Conservation (phyloP, 202 grass and related monocot genomes). For the Brachypodium distachyon region DNA sequence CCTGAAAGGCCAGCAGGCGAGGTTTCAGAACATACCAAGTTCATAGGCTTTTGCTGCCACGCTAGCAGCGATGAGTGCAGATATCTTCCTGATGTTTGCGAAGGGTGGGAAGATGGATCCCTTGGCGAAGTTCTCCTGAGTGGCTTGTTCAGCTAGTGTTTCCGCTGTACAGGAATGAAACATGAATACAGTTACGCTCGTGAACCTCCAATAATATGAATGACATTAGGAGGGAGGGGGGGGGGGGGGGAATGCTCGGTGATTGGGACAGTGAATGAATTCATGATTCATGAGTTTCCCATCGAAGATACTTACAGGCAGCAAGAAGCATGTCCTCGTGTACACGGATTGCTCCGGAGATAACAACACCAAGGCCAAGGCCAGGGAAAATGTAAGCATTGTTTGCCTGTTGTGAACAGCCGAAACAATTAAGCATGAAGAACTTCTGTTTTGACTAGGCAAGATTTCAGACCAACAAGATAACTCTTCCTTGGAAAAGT, state of each 20-base stretch:
- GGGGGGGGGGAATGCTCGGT: not conserved
- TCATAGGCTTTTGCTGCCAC: conserved; percentile 96
- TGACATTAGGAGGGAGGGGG: not conserved
- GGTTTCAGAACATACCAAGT: conserved; percentile 45
- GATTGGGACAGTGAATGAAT: not conserved
- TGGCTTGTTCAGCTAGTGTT: conserved; percentile 71
- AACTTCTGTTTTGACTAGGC: not conserved
- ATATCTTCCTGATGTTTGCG: conserved; percentile 82
- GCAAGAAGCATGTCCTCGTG: conserved; percentile 99
- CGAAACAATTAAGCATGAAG: not conserved
- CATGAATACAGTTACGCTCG: not conserved
- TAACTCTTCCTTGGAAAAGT: not conserved
- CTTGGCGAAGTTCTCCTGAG: conserved; percentile 56
- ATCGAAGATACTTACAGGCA: conserved; percentile 62
- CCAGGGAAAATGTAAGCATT: conserved; percentile 99
- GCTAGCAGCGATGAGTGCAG: conserved; percentile 69
- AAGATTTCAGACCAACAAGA: not conserved
- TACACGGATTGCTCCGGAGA: conserved; percentile 76
- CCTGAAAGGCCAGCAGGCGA: not conserved
- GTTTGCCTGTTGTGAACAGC: conserved; percentile 51
- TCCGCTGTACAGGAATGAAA: conserved; percentile 50
- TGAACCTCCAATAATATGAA: not conserved
- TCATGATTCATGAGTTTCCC: not conserved
- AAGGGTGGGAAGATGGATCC: conserved; percentile 88
- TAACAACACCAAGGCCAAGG: conserved; percentile 85